Evolutionary conservation across 2,329 filamentous ascomycete genomes (phyloP), one percentile per base, ranked within the genome.

Genomic region (Hypoxylon sp.): DNA sequence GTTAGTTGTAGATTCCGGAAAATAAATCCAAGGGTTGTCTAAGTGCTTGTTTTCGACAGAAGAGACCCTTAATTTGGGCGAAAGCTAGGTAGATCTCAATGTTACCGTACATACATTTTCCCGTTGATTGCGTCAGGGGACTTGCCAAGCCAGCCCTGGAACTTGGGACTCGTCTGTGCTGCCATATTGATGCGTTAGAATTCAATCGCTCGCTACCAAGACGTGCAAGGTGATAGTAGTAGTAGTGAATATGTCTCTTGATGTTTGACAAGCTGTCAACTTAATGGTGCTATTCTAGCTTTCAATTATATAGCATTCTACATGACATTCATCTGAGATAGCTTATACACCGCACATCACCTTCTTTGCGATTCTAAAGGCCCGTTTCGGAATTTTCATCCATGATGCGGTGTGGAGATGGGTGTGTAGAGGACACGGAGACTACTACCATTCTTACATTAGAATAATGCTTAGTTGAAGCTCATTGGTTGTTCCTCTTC

Each of bases 61-160:
- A 30, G 28, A 30, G 28, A 30, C 28, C 9, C 28, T 30, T 7
- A 6, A 6, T 30, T 30, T 30, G 28, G 28, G 28, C 6, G 28
- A 7, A 30, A 30, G 28, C 28, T 11, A 32, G 11, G 21, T 32
- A 32, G 19, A 2, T 13, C 14, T 34, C 9, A 11, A 30, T 45
- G 17, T n/a, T 28, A n/a, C n/a, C n/a, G n/a, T n/a, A 65, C 63
- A 2, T 34, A 65, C 85, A 87, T 86, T 58, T 87, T 85, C 58
- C 85, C 85, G 4, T 86, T 75, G 65, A 75, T 79, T 19, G 82
- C 75, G 1, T 79, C 77, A 11, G 79, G 71, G 61, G 78, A 76
- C 55, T 80, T 75, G 71, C 83, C 84, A n/a, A 86, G 69, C 84
- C 84, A 86, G 45, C 84, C 84, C 72, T 86, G 77, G 69, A 86